These are phyloP conservation scores for Murraya paniculata DNA, from an alignment of 345 rosid species.

Conservation along the genomic window DNA sequence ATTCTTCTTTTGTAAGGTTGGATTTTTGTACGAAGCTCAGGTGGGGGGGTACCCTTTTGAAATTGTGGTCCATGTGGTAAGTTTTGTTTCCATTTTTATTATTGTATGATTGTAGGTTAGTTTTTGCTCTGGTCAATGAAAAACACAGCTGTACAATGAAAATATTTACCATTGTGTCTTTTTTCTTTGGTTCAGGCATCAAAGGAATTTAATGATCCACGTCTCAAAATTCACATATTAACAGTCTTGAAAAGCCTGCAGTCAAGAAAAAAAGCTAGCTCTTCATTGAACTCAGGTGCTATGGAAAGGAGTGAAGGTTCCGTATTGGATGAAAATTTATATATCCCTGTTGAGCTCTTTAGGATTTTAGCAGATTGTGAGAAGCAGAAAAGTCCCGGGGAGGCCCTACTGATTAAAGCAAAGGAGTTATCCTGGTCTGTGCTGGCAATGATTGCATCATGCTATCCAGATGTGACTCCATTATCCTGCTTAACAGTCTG, in stretches of 20 bases:
- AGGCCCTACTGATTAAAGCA: constrained; percentile 75
- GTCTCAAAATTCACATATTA: constrained; percentile 79
- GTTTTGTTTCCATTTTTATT: constrained; percentile 25
- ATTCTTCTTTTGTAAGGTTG: constrained; percentile 62
- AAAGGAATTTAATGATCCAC: constrained; percentile 82
- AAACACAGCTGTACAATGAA: constrained; percentile 3
- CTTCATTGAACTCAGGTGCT: constrained; percentile 42
- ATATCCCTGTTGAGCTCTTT: constrained; percentile 75
- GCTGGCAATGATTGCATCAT: constrained; percentile 93
- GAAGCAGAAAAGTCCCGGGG: constrained; percentile 81
- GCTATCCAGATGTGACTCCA: constrained; percentile 86
- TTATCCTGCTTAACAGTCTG: constrained; percentile 83
- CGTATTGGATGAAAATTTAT: constrained; percentile 50
- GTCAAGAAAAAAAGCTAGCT: constrained; percentile 60
- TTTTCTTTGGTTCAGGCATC: constrained; percentile 56
- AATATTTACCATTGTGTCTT: constrained; percentile 14
- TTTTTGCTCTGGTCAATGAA: neutral
- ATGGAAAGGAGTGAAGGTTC: constrained; percentile 43
- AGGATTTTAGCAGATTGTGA: constrained; percentile 87
- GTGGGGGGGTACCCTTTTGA: constrained; percentile 90
- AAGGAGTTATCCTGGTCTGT: constrained; percentile 95
- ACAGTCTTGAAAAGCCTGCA: constrained; percentile 85
- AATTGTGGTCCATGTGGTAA: constrained; percentile 73
- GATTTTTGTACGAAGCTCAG: constrained; percentile 94
- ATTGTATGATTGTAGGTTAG: neutral